Percentiles rank a stretch among this genome's conserved stretches.
Conservation (phyloP, 73 alveolate genomes). For the Paramecium caudatum region DNA sequence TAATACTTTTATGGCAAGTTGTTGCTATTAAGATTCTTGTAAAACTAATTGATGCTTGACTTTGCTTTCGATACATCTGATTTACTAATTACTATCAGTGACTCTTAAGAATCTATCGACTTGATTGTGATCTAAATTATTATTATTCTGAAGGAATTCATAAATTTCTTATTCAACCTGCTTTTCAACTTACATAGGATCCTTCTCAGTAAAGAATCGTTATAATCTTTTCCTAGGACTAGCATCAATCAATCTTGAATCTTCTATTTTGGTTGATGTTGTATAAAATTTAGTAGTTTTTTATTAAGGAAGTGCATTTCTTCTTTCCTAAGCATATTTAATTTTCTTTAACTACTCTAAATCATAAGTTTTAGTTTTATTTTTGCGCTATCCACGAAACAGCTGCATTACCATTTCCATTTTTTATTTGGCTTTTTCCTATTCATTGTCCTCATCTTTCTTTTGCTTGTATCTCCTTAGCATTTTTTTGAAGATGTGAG, state of each 20-base stretch:
- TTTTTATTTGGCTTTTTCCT: constrained; percentile 26
- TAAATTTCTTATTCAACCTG: constrained; percentile 51
- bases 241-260: constrained; percentile 12
- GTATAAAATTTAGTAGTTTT: not conserved
- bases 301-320: not conserved
- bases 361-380: not conserved
- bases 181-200: constrained; percentile 40
- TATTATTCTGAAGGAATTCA: constrained; percentile 9
- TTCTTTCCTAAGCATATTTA: not conserved
- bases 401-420: constrained; percentile 67
- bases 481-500: constrained; percentile 48
- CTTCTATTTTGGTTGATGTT: not conserved
- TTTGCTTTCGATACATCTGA: constrained; percentile 26
- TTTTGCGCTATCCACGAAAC: constrained; percentile 12
- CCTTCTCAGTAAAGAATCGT: constrained; percentile 55
- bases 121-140: not conserved
- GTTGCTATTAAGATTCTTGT: constrained; percentile 27
- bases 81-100: constrained; percentile 28
- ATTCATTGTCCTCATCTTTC: constrained; percentile 44
- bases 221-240: not conserved
- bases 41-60: constrained; percentile 51
- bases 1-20: constrained; percentile 57
- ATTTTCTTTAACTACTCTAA: not conserved
- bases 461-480: constrained; percentile 16
- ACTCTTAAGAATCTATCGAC: constrained; percentile 22